A percentile compares a stretch with the other conserved stretches of the same genome.
phyloP scores from a whole-genome alignment of 257 asterid species.

The Voacanga thouarsii region DNA sequence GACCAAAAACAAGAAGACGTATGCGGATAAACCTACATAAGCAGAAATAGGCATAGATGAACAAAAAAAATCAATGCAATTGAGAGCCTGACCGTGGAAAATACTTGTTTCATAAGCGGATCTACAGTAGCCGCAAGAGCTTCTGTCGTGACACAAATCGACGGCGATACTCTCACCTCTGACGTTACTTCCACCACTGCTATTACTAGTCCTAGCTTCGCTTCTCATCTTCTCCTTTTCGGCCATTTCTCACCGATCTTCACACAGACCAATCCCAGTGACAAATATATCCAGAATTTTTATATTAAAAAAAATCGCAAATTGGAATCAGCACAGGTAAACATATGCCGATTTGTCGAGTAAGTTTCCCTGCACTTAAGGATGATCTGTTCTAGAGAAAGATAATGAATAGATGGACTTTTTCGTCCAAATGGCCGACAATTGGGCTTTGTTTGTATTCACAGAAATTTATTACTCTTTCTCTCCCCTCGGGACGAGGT shows the following conservation, averaged over 20 bases:
- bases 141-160: conserved; percentile 68
- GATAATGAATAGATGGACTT: background rate
- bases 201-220: conserved; percentile 83
- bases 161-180: conserved; percentile 62
- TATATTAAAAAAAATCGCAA: background rate
- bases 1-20: too few species aligned
- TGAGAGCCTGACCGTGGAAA: conserved; percentile 61
- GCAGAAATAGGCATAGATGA: too few species aligned
- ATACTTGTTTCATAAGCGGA: conserved; percentile 61
- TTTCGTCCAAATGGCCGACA: background rate
- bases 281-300: too few species aligned
- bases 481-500: too few species aligned
- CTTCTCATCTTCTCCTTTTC: conserved; percentile 65
- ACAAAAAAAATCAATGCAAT: conserved; percentile 1
- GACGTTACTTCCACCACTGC: conserved; percentile 29
- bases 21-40: too few species aligned
- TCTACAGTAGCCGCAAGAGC: conserved; percentile 91
- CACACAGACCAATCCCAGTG: background rate
- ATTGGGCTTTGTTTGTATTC: background rate
- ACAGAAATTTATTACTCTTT: too few species aligned
- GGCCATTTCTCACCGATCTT: conserved; percentile 46
- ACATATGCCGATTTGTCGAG: background rate
- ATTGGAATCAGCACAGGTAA: background rate
- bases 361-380: background rate
- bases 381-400: background rate